Conservation (phyloP, 139 green algal genomes). For the Closterium sp. region DNA sequence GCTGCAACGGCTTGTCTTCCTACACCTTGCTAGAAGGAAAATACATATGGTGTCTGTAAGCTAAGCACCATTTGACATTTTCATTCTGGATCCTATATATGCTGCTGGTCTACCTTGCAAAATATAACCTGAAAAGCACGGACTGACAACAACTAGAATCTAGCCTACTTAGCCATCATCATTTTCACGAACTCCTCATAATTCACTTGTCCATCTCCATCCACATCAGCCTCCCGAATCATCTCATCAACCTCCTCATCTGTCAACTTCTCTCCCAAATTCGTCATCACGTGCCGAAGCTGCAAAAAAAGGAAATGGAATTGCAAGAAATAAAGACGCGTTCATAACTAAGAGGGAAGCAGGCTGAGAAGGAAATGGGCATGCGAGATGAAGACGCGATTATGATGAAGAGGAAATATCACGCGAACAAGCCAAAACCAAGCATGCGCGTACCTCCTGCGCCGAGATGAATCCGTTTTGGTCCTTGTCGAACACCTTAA, state of each 20-base stretch:
- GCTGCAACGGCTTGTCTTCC: too few relatives aligned
- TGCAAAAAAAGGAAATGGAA: conserved; percentile 17
- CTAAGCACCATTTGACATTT: neutral
- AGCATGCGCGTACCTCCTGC: conserved; percentile 66
- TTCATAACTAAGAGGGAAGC: too few relatives aligned
- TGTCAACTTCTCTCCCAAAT: conserved; percentile 96
- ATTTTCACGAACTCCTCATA: conserved; percentile 72
- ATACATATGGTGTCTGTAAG: neutral
- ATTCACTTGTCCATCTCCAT: conserved; percentile 70
- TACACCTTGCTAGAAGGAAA: too few relatives aligned
- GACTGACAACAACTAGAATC: neutral
- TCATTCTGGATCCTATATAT: neutral
- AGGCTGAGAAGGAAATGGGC: too few relatives aligned
- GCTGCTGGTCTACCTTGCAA: neutral
- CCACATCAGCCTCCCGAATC: conserved; percentile 72
- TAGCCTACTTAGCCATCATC: conserved; percentile 67
- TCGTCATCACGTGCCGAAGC: conserved; percentile 98
- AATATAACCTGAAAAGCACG: neutral
- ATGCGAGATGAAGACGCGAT: too few relatives aligned
- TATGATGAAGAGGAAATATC: neutral
- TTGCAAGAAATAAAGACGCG: neutral
- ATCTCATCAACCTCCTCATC: conserved; percentile 80
- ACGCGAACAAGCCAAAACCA: neutral
- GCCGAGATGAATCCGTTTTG: conserved; percentile 98
- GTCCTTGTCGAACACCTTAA: conserved; percentile 99